Evolutionary conservation across 2,329 filamentous ascomycete genomes (phyloP), one percentile per base, ranked within the genome.

Genomic region (Fusarium subtropicale): DNA sequence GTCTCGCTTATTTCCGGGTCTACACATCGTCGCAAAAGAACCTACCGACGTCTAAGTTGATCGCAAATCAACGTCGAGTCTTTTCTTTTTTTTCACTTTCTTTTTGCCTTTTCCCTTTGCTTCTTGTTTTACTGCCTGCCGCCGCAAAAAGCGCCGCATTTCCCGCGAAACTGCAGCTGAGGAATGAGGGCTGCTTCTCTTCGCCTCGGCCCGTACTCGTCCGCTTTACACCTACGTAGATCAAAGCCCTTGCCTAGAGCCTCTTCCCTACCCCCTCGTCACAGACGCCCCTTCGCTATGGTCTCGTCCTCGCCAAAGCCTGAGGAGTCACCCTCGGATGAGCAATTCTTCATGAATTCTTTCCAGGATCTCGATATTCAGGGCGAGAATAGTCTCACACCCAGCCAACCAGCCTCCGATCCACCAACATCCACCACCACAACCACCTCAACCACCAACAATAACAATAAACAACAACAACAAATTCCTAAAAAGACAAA

Each of bases 181-280:
- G 73, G 73, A 75, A 75, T 75, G 73, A 75, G 64, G 64, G 71
- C 71, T 73, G 72, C 68, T 71, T 67, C 60, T 66, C 61, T 67
- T 50, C 69, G 71, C 52, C 68, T 73, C 67, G 58, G 71, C 65
- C 64, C 64, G 71, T 56, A 68, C 55, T 68, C 65, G 47, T 68
- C 64, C 61, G 51, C 50, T 54, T 59, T 73, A 41, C 48, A 41
- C 34, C 48, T 51, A 60, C 53, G 64, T 57, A 70, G 67, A 71
- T 68, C 68, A 53, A 60, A 47, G 51, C 64, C 68, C 38, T 46
- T 71, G 16, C 28, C 69, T 28, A 66, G 64, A 69, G 22, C 63
- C 39, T 44, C 58, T 24, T 68, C 63, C 51, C 30, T 58, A 44
- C 41, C 64, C 36, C 54, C 60, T 53, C 65, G 47, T 31, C 52